Base-by-base conservation (phyloP, 192 early-diverging fungal species). In the Umbelopsis sp. region DNA sequence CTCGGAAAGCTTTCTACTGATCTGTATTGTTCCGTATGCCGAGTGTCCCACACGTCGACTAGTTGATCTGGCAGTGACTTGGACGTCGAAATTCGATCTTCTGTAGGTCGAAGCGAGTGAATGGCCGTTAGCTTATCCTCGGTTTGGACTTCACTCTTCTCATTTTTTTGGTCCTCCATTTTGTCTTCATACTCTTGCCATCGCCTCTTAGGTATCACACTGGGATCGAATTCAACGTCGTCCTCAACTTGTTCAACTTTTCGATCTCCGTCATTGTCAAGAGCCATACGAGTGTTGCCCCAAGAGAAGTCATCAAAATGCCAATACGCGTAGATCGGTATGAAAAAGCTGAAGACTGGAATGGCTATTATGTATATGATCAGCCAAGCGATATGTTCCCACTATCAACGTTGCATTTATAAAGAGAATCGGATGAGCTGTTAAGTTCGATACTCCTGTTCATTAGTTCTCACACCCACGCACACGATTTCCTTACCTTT, bases 221-320 rank as follows among this genome's bases (percentile, higher is more conserved):
- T 76, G 7, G 90, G 91, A 77, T 93, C 87, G 74, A 92, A 92
- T 65, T 83, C 71, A 65, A 85, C 86, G 24, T n/a, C n/a, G n/a
- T 87, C 86, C 29, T 88, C 86, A 56, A 78, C 44, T 8, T 49
- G 69, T 1, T 45, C 31, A 0, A 26, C 68, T 36, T 74, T 70
- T 43, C 69, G 68, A 6, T 74, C 59, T 47, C 52, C 69, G 20
- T 71, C 52, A 53, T 53, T 66, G 52, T 17, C 52, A 31, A n/a
- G 38, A 9, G 96, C 93, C 34, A 93, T 67, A 76, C 97, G 93
- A 24, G 97, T 99, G 75, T 96, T 96, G 69, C 96, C 97, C 97
- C 97, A 99, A 17, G 94, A 95, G 75, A 99, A 99, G 74, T 99
- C 96, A 81, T 99, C 97, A 80, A 98, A 96, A 82, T 96, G 94